Conservation (phyloP, 805 yeast species). For the Clavispora vitiphila region DNA sequence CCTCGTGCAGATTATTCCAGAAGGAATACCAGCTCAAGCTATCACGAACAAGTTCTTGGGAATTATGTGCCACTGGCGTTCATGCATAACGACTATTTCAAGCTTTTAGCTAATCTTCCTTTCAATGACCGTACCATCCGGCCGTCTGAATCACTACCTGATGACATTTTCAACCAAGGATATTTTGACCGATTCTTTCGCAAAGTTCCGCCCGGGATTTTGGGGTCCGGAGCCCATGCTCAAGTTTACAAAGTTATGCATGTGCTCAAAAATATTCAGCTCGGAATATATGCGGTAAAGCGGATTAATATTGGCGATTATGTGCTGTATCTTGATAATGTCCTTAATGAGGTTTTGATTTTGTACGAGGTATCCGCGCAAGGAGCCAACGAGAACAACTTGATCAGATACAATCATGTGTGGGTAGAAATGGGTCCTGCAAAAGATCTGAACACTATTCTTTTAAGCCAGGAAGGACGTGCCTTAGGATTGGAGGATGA, state of each 20-base stretch:
- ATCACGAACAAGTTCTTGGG: background rate
- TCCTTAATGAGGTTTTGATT: slow-evolving; percentile 73
- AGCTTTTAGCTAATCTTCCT: slow-evolving; percentile 27
- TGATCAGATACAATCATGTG: slow-evolving; percentile 84
- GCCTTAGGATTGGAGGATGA: slow-evolving; percentile 16
- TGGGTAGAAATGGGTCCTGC: slow-evolving; percentile 74
- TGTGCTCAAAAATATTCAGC: slow-evolving; percentile 58
- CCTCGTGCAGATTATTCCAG: background rate
- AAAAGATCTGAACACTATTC: slow-evolving; percentile 38
- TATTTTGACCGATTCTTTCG: slow-evolving; percentile 72
- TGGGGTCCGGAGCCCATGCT: slow-evolving; percentile 85
- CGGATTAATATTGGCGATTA: slow-evolving; percentile 81
- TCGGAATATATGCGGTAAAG: slow-evolving; percentile 82
- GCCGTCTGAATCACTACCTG: slow-evolving; percentile 32
- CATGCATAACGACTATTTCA: slow-evolving; percentile 35
- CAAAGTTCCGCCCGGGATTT: slow-evolving; percentile 42
- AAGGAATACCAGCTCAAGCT: background rate
- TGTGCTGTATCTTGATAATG: slow-evolving; percentile 60
- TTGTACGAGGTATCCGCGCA: slow-evolving; percentile 47
- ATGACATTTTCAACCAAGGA: slow-evolving; percentile 70
- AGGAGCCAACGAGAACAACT: slow-evolving; percentile 46
- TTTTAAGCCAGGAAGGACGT: slow-evolving; percentile 13
- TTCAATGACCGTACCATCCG: background rate
- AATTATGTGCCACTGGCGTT: slow-evolving; percentile 13
- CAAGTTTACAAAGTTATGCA: slow-evolving; percentile 83